phyloP scores from a whole-genome alignment of 306 rosid species.

The Ormosia semicastrata region DNA sequence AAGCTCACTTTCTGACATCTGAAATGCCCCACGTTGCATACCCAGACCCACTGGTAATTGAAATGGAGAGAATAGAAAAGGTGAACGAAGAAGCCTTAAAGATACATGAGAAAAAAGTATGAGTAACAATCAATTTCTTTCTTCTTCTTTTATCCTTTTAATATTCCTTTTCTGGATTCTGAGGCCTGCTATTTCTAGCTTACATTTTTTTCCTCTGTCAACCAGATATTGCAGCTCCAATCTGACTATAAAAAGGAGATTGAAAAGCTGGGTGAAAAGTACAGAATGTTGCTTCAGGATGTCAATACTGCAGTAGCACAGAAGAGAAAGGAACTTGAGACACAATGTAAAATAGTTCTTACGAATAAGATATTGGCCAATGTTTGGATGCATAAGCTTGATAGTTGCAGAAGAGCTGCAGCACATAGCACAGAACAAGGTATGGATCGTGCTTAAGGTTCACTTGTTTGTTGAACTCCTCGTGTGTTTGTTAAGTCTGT shows the following conservation, averaged over 20 bases:
- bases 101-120: constrained; percentile 19
- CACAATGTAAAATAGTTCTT: not conserved
- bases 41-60: constrained; percentile 25
- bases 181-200: not conserved
- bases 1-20: constrained; percentile 10
- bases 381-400: not conserved
- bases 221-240: constrained; percentile 28
- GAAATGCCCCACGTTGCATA: constrained; percentile 7
- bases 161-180: not conserved
- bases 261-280: constrained; percentile 22
- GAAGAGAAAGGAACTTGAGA: constrained; percentile 25
- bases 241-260: constrained; percentile 22
- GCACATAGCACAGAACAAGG: constrained; percentile 17
- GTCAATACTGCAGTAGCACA: not conserved
- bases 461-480: not conserved
- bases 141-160: not conserved
- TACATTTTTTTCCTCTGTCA: constrained; percentile 1
- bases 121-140: not conserved
- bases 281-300: constrained; percentile 27
- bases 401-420: not conserved
- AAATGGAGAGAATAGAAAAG: constrained; percentile 29
- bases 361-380: constrained; percentile 33
- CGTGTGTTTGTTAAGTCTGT: not conserved
- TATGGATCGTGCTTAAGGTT: not conserved
- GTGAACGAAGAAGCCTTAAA: constrained; percentile 25